Base-by-base conservation (phyloP, 1,284 basidiomycete species). In the Apiotrichum gracile region DNA sequence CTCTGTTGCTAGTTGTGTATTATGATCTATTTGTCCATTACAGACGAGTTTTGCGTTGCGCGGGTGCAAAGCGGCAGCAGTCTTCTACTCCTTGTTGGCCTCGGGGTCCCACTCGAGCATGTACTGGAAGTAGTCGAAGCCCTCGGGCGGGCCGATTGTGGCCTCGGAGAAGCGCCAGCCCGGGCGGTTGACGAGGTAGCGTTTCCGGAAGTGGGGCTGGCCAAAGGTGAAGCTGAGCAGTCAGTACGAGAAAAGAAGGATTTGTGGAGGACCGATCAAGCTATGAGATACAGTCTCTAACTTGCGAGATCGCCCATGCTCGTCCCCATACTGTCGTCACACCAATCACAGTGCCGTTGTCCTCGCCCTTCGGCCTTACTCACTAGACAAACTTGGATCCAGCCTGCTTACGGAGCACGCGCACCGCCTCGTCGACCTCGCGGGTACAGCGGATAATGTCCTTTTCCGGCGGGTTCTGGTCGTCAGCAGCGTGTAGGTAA, bases 71-170 rank as follows among this genome's bases (percentile, higher is more conserved):
- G 9, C 14, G n/a, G 37, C 19, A 5, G n/a, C 9, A 38, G 37
- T 21, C 26, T n/a, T n/a, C 16, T 46, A 26, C 34, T 31, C 45
- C n/a, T 27, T 47, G 24, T 21, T 27, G n/a, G 37, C 21, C 25
- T 40, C 21, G 38, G n/a, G 27, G 27, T 55, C 51, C 55, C 55
- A 67, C 51, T 65, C 69, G 46, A 79, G 62, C 14, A 80, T 81
- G 70, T 91, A 92, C 67, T 90, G 76, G 69, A 87, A 91, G 73
- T 91, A 92, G 72, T 89, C 88, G 66, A 91, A 91, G 6, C 83
- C 83, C 51, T 90, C 86, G 31, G 87, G 63, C 8, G 74, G 73
- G 4, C 74, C 72, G 38, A 74, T 70, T 45, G 71, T 65, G 17
- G 51, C 52, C 43, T 68, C 61, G 7, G 66, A 60, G 14, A 71